Evolutionary conservation across 2,329 filamentous ascomycete genomes (phyloP).

Genomic region (Ceratocystis albifundus): DNA sequence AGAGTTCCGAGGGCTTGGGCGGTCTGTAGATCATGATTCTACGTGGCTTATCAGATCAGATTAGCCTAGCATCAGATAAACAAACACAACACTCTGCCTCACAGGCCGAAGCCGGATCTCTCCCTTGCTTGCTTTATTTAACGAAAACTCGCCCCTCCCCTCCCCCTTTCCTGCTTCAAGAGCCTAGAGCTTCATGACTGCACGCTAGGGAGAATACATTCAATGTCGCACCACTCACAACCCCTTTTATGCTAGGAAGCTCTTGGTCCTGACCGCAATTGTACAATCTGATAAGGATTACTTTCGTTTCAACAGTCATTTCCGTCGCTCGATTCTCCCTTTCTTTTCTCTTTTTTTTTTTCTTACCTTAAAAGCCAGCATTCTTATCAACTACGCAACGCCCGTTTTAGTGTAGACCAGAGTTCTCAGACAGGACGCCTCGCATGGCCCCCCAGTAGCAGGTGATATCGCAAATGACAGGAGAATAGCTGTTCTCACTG

Average conservation of each 20-base stretch:
- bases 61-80: not conserved
- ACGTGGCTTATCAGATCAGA: not conserved
- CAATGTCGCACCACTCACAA: not conserved
- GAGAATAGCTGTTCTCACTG: not conserved
- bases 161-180: not conserved
- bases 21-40: slow-evolving; percentile 1
- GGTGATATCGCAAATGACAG: not conserved
- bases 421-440: not conserved
- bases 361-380: not conserved
- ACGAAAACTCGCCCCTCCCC: not conserved
- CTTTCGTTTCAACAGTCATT: not conserved
- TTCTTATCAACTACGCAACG: not conserved
- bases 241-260: not conserved
- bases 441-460: not conserved
- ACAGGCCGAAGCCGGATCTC: not conserved
- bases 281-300: not conserved
- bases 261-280: not conserved
- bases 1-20: not conserved
- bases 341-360: too few relatives aligned
- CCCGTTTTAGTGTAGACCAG: not conserved
- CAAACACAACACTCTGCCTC: not conserved
- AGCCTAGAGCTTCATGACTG: not conserved
- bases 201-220: not conserved
- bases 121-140: not conserved
- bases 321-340: not conserved